phyloP scores from a whole-genome alignment of 2,329 filamentous ascomycete genomes.

The Albifimbria verrucaria region DNA sequence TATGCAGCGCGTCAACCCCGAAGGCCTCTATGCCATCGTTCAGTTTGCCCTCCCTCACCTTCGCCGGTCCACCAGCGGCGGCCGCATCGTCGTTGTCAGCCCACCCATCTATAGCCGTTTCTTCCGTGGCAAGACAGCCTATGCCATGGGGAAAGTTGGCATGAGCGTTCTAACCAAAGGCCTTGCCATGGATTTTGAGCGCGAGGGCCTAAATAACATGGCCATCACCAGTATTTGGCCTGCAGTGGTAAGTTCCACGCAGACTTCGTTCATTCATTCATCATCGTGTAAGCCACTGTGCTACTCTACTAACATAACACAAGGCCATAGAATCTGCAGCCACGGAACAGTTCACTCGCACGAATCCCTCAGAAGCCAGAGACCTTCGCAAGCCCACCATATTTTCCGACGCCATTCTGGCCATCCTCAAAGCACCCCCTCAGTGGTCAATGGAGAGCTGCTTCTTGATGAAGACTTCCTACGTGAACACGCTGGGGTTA shows the following conservation, averaged over 20 bases:
- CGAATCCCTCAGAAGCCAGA: conserved; percentile 42
- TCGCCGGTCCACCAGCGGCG: conserved; percentile 35
- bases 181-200: conserved; percentile 74
- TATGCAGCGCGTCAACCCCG: conserved; percentile 72
- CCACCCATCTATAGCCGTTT: conserved; percentile 85
- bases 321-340: conserved; percentile 71
- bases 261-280: background rate
- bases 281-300: background rate
- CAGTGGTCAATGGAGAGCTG: conserved; percentile 66
- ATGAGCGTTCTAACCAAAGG: conserved; percentile 83
- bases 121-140: conserved; percentile 81
- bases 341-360: conserved; percentile 51
- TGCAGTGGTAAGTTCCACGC: conserved; percentile 54
- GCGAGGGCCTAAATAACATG: conserved; percentile 65
- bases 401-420: conserved; percentile 76
- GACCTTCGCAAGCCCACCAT: conserved; percentile 69
- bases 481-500: conserved; percentile 57
- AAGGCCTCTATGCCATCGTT: conserved; percentile 71
- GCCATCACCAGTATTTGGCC: conserved; percentile 83
- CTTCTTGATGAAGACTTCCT: conserved; percentile 81
- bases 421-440: conserved; percentile 61
- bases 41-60: conserved; percentile 69
- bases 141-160: conserved; percentile 73
- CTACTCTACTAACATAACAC: conserved; percentile 1
- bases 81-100: conserved; percentile 72